A percentile compares a stretch with the other conserved stretches of the same genome.
These are phyloP conservation scores for Coix lacrymajobi DNA, from an alignment of 176 grass and related monocot species.

Conservation along the genomic window DNA sequence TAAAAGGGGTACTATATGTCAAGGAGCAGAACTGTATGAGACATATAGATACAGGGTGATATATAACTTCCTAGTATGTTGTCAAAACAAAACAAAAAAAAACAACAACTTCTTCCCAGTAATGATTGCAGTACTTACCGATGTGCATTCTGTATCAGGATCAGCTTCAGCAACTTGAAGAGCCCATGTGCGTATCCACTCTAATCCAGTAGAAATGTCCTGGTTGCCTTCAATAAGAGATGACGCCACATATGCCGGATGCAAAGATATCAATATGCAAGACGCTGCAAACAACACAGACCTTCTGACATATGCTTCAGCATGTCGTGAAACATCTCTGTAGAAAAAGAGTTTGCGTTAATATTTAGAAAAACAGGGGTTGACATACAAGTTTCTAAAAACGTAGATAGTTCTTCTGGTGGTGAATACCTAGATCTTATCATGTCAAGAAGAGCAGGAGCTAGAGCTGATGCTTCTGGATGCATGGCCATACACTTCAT, in stretches of 20 bases:
- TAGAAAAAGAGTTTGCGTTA: constrained; percentile 11
- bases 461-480: constrained; percentile 85
- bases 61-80: not conserved
- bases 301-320: constrained; percentile 95
- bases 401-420: constrained; percentile 9
- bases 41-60: not conserved
- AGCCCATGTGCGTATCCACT: constrained; percentile 89
- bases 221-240: constrained; percentile 78
- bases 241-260: constrained; percentile 79
- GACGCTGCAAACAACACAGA: constrained; percentile 85
- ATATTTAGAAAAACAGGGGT: not conserved
- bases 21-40: not conserved
- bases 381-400: constrained; percentile 9
- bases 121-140: constrained; percentile 40
- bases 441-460: constrained; percentile 89
- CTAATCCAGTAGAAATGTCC: constrained; percentile 69
- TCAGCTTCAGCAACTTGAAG: constrained; percentile 76
- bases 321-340: constrained; percentile 74
- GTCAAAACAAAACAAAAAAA: too few relatives aligned
- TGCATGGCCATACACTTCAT: constrained; percentile 89
- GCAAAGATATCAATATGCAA: constrained; percentile 80
- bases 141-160: constrained; percentile 80
- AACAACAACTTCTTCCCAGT: too few relatives aligned
- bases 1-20: not conserved
- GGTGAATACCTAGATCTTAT: constrained; percentile 69